Percentiles rank a stretch among this genome's conserved stretches.
phyloP scores from a whole-genome alignment of 148 eudicot species.

The Nepenthes gracilis region DNA sequence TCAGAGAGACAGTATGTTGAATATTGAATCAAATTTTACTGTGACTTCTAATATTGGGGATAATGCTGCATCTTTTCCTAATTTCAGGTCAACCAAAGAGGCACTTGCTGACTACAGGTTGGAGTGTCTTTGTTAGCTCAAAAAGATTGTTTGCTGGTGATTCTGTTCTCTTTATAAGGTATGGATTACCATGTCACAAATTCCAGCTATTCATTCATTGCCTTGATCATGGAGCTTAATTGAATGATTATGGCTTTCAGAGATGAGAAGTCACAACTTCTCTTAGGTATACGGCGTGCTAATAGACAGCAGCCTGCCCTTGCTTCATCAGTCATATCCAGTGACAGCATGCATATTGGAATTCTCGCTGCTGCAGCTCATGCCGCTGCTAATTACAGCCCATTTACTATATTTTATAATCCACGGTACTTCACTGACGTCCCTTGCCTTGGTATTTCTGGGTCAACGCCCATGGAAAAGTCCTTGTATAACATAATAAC shows the following conservation, averaged over 20 bases:
- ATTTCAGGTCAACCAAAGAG: conserved; percentile 91
- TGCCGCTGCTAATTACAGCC: conserved; percentile 93
- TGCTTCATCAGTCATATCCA: conserved; percentile 94
- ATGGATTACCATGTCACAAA: conserved; percentile 4
- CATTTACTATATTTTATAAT: conserved; percentile 86
- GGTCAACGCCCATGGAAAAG: neutral
- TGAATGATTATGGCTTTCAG: conserved; percentile 25
- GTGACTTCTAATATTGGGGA: neutral
- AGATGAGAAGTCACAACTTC: conserved; percentile 94
- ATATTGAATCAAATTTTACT: too few relatives aligned
- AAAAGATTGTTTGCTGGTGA: conserved; percentile 91
- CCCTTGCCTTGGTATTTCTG: neutral
- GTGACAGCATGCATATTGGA: conserved; percentile 99
- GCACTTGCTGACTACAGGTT: conserved; percentile 93
- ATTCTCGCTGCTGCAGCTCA: conserved; percentile 99
- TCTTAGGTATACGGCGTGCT: conserved; percentile 76
- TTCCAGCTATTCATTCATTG: neutral
- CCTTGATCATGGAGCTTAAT: conserved; percentile 1
- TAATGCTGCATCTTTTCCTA: conserved; percentile 2
- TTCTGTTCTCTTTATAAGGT: conserved; percentile 93
- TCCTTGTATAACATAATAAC: neutral
- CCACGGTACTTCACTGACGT: conserved; percentile 46
- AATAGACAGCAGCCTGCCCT: conserved; percentile 93
- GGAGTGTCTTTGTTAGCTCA: conserved; percentile 94
- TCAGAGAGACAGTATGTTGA: too few relatives aligned